Evolutionary conservation across 2,329 filamentous ascomycete species (phyloP).

Genomic region (Arthroderma uncinatum): DNA sequence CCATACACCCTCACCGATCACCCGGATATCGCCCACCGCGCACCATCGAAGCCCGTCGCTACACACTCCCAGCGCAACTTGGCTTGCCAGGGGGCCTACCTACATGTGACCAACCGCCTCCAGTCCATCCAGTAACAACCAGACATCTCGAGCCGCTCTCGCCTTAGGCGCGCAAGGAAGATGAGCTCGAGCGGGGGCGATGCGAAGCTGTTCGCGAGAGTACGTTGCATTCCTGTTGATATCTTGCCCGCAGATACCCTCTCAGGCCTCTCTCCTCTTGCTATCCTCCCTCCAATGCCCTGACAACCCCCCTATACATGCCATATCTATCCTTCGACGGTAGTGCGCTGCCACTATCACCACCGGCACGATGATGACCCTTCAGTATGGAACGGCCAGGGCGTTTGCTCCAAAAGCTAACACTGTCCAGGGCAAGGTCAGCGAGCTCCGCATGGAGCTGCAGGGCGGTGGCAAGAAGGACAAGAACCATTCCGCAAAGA

Average conservation of each 20-base stretch:
- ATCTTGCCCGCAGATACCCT: constrained; percentile 1
- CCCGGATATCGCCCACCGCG: background rate
- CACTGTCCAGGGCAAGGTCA: constrained; percentile 82
- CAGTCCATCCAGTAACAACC: constrained; percentile 3
- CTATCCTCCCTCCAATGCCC: background rate
- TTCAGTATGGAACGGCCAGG: background rate
- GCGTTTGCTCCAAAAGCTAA: constrained; percentile 8
- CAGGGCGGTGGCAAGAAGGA: constrained; percentile 94
- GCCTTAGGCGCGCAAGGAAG: constrained; percentile 16
- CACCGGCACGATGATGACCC: background rate
- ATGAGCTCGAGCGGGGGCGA: constrained; percentile 70
- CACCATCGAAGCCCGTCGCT: background rate
- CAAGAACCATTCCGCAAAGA: constrained; percentile 89
- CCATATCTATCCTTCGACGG: background rate
- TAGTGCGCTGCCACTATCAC: background rate
- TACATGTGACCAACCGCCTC: constrained; percentile 5
- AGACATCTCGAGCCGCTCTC: constrained; percentile 1
- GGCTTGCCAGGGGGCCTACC: background rate
- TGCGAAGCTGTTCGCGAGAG: constrained; percentile 98
- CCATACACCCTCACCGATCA: too few species aligned
- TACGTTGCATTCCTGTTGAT: constrained; percentile 39
- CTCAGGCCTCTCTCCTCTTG: background rate
- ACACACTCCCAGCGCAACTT: background rate
- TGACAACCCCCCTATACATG: background rate
- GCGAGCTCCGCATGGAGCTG: constrained; percentile 88